These are phyloP conservation scores for Colletotrichum lupini DNA, from an alignment of 2,329 filamentous ascomycete genomes.

Conservation along the genomic window DNA sequence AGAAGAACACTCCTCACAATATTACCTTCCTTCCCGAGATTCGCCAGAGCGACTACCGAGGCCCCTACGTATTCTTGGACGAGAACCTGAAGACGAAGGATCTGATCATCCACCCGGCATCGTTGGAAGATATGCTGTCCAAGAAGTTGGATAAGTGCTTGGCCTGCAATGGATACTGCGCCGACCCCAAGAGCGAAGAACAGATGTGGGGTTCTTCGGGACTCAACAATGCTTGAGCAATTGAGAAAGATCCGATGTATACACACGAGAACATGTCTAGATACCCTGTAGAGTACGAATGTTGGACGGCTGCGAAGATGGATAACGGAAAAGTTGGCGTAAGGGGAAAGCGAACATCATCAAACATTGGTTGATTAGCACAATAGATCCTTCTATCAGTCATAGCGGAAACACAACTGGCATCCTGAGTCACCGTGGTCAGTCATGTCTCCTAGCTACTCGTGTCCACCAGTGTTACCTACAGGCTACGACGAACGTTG, in stretches of 20 bases:
- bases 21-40: slow-evolving; percentile 29
- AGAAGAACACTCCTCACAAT: slow-evolving; percentile 19
- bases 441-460: too few species aligned
- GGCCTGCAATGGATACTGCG: slow-evolving; percentile 32
- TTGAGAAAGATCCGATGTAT: background rate
- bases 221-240: slow-evolving; percentile 6
- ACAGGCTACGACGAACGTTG: too few species aligned
- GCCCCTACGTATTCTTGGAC: slow-evolving; percentile 35
- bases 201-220: slow-evolving; percentile 9
- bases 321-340: background rate
- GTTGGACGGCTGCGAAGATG: background rate
- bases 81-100: slow-evolving; percentile 40
- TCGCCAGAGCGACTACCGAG: slow-evolving; percentile 24
- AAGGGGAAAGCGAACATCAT: background rate
- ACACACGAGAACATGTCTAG: slow-evolving; percentile 21
- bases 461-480: background rate
- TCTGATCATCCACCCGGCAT: slow-evolving; percentile 31
- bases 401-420: background rate
- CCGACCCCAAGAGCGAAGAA: slow-evolving; percentile 23
- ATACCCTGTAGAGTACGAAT: slow-evolving; percentile 23
- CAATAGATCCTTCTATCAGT: background rate
- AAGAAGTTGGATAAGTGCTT: slow-evolving; percentile 34
- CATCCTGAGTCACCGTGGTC: background rate
- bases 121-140: slow-evolving; percentile 29
- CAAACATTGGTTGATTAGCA: background rate